These are phyloP conservation scores for Jacaranda mimosifolia DNA, from an alignment of 257 asterid species.

Conservation along the genomic window DNA sequence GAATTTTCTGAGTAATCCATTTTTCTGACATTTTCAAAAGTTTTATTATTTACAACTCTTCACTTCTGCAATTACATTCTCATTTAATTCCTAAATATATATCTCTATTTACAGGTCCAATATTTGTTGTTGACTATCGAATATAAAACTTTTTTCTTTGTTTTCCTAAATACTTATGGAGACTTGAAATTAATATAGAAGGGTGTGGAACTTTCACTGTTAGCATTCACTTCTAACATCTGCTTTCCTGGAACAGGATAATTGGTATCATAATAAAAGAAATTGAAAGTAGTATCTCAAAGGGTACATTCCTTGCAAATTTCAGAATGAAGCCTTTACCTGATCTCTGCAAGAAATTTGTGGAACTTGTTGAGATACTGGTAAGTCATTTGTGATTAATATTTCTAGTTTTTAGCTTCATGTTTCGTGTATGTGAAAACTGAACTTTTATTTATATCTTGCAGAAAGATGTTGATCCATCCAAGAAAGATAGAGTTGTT, in stretches of 20 bases:
- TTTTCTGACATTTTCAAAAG: conserved; percentile 23
- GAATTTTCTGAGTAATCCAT: conserved; percentile 7
- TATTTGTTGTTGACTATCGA: too few species aligned
- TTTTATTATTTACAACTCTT: background rate
- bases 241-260: conserved; percentile 62
- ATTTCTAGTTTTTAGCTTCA: conserved; percentile 12
- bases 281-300: conserved; percentile 75
- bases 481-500: conserved; percentile 83
- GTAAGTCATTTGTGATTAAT: conserved; percentile 55
- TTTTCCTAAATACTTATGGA: too few species aligned
- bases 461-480: conserved; percentile 83
- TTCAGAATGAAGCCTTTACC: conserved; percentile 86
- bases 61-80: too few species aligned
- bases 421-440: conserved; percentile 25
- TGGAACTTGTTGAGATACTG: conserved; percentile 89
- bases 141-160: too few species aligned
- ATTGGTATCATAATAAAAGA: conserved; percentile 80
- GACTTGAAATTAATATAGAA: too few species aligned
- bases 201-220: background rate
- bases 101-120: too few species aligned
- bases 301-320: conserved; percentile 75
- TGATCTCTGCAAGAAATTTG: conserved; percentile 78
- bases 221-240: conserved; percentile 37
- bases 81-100: too few species aligned
- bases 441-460: conserved; percentile 31